Base-by-base conservation (phyloP, 208 protist species). In the Polymyxa betae region DNA sequence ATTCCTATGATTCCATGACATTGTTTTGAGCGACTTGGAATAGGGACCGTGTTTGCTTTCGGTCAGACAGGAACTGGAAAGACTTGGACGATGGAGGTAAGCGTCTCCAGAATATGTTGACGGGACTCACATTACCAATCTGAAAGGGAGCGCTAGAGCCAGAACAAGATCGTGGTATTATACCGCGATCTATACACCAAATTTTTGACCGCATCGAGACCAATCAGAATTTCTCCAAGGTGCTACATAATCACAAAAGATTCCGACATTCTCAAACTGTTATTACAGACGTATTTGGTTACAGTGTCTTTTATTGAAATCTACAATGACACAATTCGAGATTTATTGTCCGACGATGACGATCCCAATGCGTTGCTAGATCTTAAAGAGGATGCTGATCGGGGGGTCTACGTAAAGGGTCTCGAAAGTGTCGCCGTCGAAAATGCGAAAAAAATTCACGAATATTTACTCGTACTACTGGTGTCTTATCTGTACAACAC, bases 21-120 rank as follows among this genome's bases (percentile, higher is more conserved):
- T 35, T 82, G 72, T 35, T n/a, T 43, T 10, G 24, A 45, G 54
- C 32, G 12, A 16, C 89, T 96, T 68, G 97, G 96, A 90, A 97
- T 97, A 78, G 97, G 95, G n/a, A 97, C 96, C 0, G 96, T 98
- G 40, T 97, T 98, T 88, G 96, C 97, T 41, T 98, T 97, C 93
- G 97, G 97, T n/a, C 97, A 98, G 93, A 97, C 96, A 29, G 97
- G 96, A 32, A 95, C 94, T n/a, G 97, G 97, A 66, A 98, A 98
- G 95, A 98, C 96, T 38, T 96, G 97, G 94, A 98, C 96, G 43
- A 97, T 97, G 95, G 96, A 94, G 1, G 95, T 95, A 32, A 0
- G 92, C n/a, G 35, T 68, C 12, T 5, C 10, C 68, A 68, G n/a
- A 43, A 60, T 60, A 60, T 60, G 49, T 5, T 5, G 35, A 45